A percentile compares a stretch with the other conserved stretches of the same genome.
Evolutionary conservation across 495 filamentous ascomycete species (phyloP).

Genomic region (Entonaema liquescens): DNA sequence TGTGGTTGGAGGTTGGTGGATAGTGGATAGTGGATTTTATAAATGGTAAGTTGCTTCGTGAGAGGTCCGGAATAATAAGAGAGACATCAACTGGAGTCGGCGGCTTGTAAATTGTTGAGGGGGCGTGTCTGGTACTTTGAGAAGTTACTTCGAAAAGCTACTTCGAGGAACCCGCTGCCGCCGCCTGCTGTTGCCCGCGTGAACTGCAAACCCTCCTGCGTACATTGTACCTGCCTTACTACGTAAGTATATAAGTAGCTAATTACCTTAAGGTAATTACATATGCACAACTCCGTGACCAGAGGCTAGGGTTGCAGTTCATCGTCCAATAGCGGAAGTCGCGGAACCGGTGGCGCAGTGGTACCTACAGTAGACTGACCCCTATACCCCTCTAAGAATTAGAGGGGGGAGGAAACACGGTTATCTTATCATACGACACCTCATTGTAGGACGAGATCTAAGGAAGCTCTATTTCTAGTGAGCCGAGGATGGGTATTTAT

Average conservation of each 20-base stretch:
- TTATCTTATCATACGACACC: slow-evolving; percentile 13
- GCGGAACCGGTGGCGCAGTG: slow-evolving; percentile 21
- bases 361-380: slow-evolving; percentile 11
- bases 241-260: too few relatives aligned
- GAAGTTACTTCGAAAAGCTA: neutral
- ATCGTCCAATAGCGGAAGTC: slow-evolving; percentile 26
- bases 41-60: neutral
- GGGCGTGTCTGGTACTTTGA: neutral
- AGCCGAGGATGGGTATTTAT: neutral
- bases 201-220: neutral
- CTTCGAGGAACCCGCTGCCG: neutral
- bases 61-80: slow-evolving; percentile 1
- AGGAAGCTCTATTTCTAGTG: neutral
- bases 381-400: slow-evolving; percentile 13
- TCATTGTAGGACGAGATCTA: slow-evolving; percentile 12
- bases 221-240: too few relatives aligned
- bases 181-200: neutral
- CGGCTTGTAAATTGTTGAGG: neutral
- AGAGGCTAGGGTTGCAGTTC: slow-evolving; percentile 4
- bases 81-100: neutral
- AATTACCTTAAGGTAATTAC: neutral
- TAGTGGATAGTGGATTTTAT: neutral
- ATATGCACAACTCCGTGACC: neutral
- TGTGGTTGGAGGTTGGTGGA: neutral
- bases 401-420: neutral